Base-by-base conservation (phyloP, 1,284 basidiomycete species). In the Leccinum solheimii region DNA sequence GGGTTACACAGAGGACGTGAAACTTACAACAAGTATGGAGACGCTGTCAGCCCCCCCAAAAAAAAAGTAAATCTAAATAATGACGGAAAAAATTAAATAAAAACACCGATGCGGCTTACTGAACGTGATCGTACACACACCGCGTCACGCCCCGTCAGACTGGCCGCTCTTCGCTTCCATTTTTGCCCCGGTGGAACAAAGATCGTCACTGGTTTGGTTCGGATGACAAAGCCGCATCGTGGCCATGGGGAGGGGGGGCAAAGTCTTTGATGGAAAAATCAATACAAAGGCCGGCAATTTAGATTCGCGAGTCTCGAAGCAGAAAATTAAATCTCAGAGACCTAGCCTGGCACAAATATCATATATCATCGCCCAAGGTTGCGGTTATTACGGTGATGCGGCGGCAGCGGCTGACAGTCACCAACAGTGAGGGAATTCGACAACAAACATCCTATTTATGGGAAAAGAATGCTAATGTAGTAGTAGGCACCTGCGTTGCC, bases 291-390 rank as follows among this genome's bases (percentile, higher is more conserved):
- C 23, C 38, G 64, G 54, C 21, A 64, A 69, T 51, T 67, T 65
- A 72, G 67, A 72, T 69, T 68, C 64, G 64, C 51, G 38, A 45
- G 51, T 27, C 51, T 61, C 36, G 40, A 60, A 65, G 55, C 19
- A 59, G 53, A 49, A 19, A 54, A 54, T 65, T 72, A 30, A 58
- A 69, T 72, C 70, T 72, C 57, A 64, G 59, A 59, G 67, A 45
- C 43, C 14, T 38, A 53, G 48, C 13, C 48, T 51, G 56, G 43
- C 11, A 26, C 40, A 30, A 30, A 32, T 40, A 48, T 52, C 54
- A 40, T 45, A 36, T 40, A 59, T 67, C 56, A 57, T 49, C 55
- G 55, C 55, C 55, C 60, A 49, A 52, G 57, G 19, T 48, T 48
- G 45, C 45, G 63, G 68, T 32, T 59, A 57, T 61, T 64, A 50